phyloP scores from a whole-genome alignment of 2,329 filamentous ascomycete species.

The Tympanopsis confertula region DNA sequence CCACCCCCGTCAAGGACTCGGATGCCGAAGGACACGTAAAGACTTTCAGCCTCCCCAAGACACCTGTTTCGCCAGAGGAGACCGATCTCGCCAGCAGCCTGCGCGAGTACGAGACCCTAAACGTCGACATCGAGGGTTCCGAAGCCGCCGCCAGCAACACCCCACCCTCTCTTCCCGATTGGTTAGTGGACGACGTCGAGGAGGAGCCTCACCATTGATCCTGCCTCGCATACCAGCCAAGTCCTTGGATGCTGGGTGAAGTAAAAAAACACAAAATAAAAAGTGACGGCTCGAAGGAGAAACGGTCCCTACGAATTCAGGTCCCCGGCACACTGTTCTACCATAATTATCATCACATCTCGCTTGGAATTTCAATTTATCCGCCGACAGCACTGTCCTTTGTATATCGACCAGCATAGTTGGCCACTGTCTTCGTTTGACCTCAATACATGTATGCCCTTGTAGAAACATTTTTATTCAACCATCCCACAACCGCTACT shows the following conservation, averaged over 20 bases:
- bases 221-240: slow-evolving; percentile 34
- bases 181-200: slow-evolving; percentile 67
- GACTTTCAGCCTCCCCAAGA: slow-evolving; percentile 68
- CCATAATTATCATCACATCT: too few species aligned
- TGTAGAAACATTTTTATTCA: too few species aligned
- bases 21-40: slow-evolving; percentile 87
- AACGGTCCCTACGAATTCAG: too few species aligned
- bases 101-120: slow-evolving; percentile 87
- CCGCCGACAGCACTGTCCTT: too few species aligned
- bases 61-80: slow-evolving; percentile 86
- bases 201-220: slow-evolving; percentile 42
- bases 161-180: slow-evolving; percentile 43
- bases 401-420: too few species aligned
- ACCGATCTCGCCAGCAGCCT: slow-evolving; percentile 81
- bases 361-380: too few species aligned
- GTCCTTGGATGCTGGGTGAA: slow-evolving; percentile 9
- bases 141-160: slow-evolving; percentile 40
- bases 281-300: too few species aligned
- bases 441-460: too few species aligned
- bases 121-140: slow-evolving; percentile 88
- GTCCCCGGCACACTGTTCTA: too few species aligned
- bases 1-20: slow-evolving; percentile 66
- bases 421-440: too few species aligned
- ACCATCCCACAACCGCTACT: too few species aligned
- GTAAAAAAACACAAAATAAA: too few species aligned